phyloP scores from a whole-genome alignment of 192 early-diverging fungal genomes.

The Lunasporangiospora selenospora region DNA sequence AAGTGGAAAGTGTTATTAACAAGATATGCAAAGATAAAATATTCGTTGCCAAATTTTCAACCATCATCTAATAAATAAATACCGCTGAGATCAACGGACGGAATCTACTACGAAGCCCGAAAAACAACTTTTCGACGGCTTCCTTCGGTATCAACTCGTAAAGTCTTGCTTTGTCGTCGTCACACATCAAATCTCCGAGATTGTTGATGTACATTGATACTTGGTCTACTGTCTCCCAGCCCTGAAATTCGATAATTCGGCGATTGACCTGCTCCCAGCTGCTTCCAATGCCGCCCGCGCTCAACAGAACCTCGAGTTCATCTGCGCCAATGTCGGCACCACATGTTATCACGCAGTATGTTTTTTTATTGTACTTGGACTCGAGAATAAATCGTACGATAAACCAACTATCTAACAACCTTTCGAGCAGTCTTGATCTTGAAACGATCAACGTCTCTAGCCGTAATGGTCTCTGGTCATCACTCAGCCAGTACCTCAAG shows the following conservation, averaged over 20 bases:
- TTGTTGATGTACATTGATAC: conserved; percentile 32
- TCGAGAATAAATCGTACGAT: no score
- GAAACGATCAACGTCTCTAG: conserved; percentile 1
- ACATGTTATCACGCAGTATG: no score
- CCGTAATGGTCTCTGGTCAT: conserved; percentile 6
- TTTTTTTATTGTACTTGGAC: no score
- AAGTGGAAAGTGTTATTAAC: no score
- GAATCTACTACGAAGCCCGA: conserved; percentile 26
- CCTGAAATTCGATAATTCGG: conserved; percentile 31
- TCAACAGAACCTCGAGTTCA: no score
- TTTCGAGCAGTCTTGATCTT: conserved; percentile 6
- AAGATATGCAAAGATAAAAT: no score
- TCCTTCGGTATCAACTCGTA: conserved; percentile 27
- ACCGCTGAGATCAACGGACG: no score
- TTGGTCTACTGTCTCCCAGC: conserved; percentile 35
- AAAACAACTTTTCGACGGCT: conserved; percentile 38
- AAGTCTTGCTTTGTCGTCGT: conserved; percentile 19
- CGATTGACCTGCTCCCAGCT: conserved; percentile 26
- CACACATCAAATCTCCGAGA: conserved; percentile 29
- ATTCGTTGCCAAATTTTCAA: no score
- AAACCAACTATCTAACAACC: conserved; percentile 1
- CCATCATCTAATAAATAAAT: no score
- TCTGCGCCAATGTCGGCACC: no score
- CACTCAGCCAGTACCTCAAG: background rate
- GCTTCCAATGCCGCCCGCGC: conserved; percentile 26